Evolutionary conservation across 305 asterid genomes (phyloP).

Genomic region (Caryopteris hybrid): DNA sequence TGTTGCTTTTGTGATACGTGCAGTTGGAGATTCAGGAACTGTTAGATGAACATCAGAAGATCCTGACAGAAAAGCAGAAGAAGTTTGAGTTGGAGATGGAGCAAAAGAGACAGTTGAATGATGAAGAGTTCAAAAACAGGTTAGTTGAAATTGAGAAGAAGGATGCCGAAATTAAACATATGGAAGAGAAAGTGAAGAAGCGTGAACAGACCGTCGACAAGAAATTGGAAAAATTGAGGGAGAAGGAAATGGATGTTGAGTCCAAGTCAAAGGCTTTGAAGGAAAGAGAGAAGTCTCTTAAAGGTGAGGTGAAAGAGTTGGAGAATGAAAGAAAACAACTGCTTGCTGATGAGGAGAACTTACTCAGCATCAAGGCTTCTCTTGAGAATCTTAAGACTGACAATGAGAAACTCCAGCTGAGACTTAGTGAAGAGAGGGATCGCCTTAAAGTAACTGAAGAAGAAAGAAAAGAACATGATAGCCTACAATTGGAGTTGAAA

Average conservation of each 20-base stretch:
- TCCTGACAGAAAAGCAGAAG: conserved; percentile 59
- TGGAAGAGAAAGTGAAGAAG: conserved; percentile 85
- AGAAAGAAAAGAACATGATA: conserved; percentile 67
- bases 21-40: conserved; percentile 88
- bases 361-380: conserved; percentile 51
- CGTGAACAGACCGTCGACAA: conserved; percentile 82
- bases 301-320: conserved; percentile 59
- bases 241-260: conserved; percentile 63
- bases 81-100: conserved; percentile 80
- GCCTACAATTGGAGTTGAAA: conserved; percentile 73
- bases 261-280: conserved; percentile 62
- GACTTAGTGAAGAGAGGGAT: conserved; percentile 59
- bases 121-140: conserved; percentile 66
- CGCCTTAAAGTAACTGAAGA: conserved; percentile 78
- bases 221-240: conserved; percentile 71
- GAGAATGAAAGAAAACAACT: conserved; percentile 54
- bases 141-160: conserved; percentile 72
- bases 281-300: conserved; percentile 74
- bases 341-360: conserved; percentile 56
- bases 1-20: conserved; percentile 15
- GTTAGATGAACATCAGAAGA: conserved; percentile 68
- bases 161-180: conserved; percentile 75
- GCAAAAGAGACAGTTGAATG: conserved; percentile 61
- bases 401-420: conserved; percentile 50
- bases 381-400: conserved; percentile 68